These are phyloP conservation scores for Alternaria solani DNA, from an alignment of 2,329 filamentous ascomycete species.

Conservation along the genomic window DNA sequence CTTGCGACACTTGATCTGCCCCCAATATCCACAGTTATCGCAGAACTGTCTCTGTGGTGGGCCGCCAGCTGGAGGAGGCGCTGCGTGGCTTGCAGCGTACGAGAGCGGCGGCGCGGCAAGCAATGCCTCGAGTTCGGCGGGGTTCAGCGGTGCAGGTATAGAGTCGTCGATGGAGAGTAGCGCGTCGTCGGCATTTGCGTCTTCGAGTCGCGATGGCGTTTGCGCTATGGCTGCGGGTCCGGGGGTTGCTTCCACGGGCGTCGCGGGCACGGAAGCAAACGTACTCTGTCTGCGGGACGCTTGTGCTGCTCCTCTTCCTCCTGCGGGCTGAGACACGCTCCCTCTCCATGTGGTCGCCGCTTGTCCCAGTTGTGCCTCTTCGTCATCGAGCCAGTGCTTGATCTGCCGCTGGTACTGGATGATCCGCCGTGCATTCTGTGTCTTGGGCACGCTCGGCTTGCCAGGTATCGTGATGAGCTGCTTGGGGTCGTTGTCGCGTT, in stretches of 20 bases:
- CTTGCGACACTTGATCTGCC: conserved; percentile 76
- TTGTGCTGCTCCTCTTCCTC: conserved; percentile 25
- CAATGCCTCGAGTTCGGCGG: conserved; percentile 70
- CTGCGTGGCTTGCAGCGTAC: conserved; percentile 68
- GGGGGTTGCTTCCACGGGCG: conserved; percentile 39
- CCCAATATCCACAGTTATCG: conserved; percentile 85
- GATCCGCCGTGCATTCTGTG: conserved; percentile 73
- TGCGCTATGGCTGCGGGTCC: conserved; percentile 19
- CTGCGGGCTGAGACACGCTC: conserved; percentile 13
- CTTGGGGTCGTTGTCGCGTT: conserved; percentile 71
- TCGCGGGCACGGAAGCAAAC: conserved; percentile 34
- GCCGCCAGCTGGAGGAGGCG: conserved; percentile 49
- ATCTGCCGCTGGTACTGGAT: conserved; percentile 84
- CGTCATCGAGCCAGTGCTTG: conserved; percentile 82
- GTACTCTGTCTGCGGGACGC: conserved; percentile 35
- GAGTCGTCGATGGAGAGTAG: conserved; percentile 62
- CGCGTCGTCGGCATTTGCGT: conserved; percentile 55
- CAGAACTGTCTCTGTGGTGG: conserved; percentile 72
- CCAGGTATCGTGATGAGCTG: conserved; percentile 55
- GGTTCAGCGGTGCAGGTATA: conserved; percentile 66
- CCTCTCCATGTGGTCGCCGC: conserved; percentile 29
- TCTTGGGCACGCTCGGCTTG: conserved; percentile 57
- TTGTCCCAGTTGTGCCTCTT: conserved; percentile 70
- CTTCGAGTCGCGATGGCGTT: conserved; percentile 20
- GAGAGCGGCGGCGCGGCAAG: conserved; percentile 70